Evolutionary conservation across 352 stramenopile genomes (phyloP), one percentile per base, ranked within the genome.

Genomic region (Globisporangium parvum): DNA sequence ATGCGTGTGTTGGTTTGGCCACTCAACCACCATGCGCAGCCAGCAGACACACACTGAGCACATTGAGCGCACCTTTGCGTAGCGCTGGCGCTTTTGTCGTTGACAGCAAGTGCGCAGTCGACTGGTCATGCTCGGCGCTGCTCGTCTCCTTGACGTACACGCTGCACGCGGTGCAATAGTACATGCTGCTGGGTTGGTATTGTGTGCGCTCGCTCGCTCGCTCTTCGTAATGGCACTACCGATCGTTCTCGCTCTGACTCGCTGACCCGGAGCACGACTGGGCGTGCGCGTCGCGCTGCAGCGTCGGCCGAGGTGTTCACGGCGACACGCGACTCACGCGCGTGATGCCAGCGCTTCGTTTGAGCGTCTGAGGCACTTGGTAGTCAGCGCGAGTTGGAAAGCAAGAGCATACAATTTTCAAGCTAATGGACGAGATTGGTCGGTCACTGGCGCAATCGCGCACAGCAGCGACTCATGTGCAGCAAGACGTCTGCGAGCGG

Each of bases 131-230:
- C 53, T 80, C 66, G n/a, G 46, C 42, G 10, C 61, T 69, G 58
- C 60, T 85, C 37, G 66, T 63, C 62, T 85, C 77, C 42, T 73
- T 65, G 51, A 85, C 65, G 62, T 87, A 87, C 42, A 85, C 51
- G 17, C 79, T 76, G 60, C 70, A 87, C n/a, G 74, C 72, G 3
- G 72, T 49, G 53, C 74, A 85, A 55, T 82, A 87, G 65, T 84
- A 85, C 77, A 87, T 87, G 51, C 1, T 39, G 18, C 10, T 23
- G 18, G 24, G 14, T 44, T 44, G 39, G 5, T n/a, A 15, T n/a
- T n/a, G 39, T n/a, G 15, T 44, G 15, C 18, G 14, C 18, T n/a
- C n/a, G n/a, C n/a, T n/a, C n/a, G n/a, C n/a, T n/a, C n/a, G n/a
- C n/a, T 44, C 39, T 44, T 18, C 0, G 0, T 44, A 9, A n/a